Percentiles rank a stretch among this genome's conserved stretches.
phyloP scores from a whole-genome alignment of 352 stramenopile species.

The Phytophthora megakarya region DNA sequence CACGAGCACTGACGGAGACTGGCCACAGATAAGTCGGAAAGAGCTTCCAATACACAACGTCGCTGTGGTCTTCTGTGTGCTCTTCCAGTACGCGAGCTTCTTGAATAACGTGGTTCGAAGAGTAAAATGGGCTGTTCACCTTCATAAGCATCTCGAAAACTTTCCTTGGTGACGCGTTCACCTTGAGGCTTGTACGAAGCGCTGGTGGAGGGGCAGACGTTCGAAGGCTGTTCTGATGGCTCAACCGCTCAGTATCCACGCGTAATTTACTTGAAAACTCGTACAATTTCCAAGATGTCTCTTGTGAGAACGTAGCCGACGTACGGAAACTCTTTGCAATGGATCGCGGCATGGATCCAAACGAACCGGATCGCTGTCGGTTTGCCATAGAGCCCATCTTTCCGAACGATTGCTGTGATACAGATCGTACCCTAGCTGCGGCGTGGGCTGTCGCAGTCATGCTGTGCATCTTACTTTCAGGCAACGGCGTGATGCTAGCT shows the following conservation, averaged over 20 bases:
- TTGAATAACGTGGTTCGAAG: slow-evolving; percentile 76
- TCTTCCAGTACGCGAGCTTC: slow-evolving; percentile 65
- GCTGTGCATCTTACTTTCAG: slow-evolving; percentile 18
- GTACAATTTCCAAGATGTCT: slow-evolving; percentile 77
- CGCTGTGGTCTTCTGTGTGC: slow-evolving; percentile 70
- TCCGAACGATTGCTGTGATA: slow-evolving; percentile 27
- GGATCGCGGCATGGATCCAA: slow-evolving; percentile 72
- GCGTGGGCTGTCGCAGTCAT: not conserved
- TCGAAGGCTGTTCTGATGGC: slow-evolving; percentile 44
- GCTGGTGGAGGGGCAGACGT: slow-evolving; percentile 51
- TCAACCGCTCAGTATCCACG: slow-evolving; percentile 65
- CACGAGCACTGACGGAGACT: slow-evolving; percentile 63
- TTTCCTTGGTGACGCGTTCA: slow-evolving; percentile 62
- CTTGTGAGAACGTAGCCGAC: slow-evolving; percentile 78
- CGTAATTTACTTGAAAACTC: slow-evolving; percentile 75
- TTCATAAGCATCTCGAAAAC: slow-evolving; percentile 85
- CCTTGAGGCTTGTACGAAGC: slow-evolving; percentile 73
- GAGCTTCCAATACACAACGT: slow-evolving; percentile 82
- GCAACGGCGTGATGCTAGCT: slow-evolving; percentile 16
- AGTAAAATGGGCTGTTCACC: slow-evolving; percentile 73
- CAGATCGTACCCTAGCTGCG: slow-evolving; percentile 9
- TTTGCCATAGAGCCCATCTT: slow-evolving; percentile 17
- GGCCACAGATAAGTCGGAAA: slow-evolving; percentile 76
- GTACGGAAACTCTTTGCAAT: slow-evolving; percentile 82
- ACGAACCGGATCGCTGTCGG: slow-evolving; percentile 58